Percentiles rank a stretch among this genome's conserved stretches.
These are phyloP conservation scores for Candida nemodendra DNA, from an alignment of 805 yeast species.

Conservation along the genomic window DNA sequence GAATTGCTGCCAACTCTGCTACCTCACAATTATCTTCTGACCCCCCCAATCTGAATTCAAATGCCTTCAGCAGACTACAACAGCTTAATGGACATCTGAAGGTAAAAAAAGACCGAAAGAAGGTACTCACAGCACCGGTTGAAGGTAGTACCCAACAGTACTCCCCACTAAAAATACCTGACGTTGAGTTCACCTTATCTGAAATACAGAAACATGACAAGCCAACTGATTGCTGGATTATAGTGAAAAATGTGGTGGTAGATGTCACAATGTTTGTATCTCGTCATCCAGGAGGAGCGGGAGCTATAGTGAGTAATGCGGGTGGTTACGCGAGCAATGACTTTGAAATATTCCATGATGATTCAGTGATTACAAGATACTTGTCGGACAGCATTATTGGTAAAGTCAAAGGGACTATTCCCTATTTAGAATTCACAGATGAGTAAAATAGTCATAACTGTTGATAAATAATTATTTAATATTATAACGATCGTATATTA, in stretches of 20 bases:
- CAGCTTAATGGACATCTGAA: conserved; percentile 10
- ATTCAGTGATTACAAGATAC: conserved; percentile 49
- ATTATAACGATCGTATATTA: too few relatives aligned
- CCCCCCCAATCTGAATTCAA: conserved; percentile 1
- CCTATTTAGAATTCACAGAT: conserved; percentile 34
- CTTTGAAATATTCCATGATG: conserved; percentile 59
- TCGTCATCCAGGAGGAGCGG: conserved; percentile 75
- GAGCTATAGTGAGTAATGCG: conserved; percentile 64
- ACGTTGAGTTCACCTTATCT: conserved; percentile 43
- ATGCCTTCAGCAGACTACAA: conserved; percentile 8
- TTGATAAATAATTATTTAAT: too few relatives aligned
- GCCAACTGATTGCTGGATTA: conserved; percentile 50
- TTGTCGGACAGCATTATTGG: conserved; percentile 51
- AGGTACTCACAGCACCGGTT: background rate
- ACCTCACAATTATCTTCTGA: conserved; percentile 26
- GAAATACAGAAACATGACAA: conserved; percentile 50
- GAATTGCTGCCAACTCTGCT: conserved; percentile 46
- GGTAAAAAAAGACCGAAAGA: conserved; percentile 4
- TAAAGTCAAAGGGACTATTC: conserved; percentile 44
- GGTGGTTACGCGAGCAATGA: conserved; percentile 68
- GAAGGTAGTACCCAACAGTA: conserved; percentile 16
- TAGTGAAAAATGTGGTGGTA: conserved; percentile 51
- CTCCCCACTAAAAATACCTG: conserved; percentile 39
- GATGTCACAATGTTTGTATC: conserved; percentile 45
- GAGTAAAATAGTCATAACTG: background rate